These are phyloP conservation scores for Gorgonomyces haynaldii DNA, from an alignment of 192 early-diverging fungal species.

Conservation along the genomic window DNA sequence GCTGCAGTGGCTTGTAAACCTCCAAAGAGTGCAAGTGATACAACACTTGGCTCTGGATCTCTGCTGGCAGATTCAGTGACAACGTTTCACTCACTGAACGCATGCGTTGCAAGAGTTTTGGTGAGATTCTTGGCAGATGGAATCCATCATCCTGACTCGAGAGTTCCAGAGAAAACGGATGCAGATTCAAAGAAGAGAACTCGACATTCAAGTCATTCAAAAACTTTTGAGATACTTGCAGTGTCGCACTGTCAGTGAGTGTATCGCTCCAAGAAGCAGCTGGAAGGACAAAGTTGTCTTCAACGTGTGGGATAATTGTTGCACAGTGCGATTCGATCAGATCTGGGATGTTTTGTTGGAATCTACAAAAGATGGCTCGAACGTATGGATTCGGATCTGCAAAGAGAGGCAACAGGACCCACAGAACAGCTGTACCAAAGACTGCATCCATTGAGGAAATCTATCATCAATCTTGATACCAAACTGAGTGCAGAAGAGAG, in stretches of 20 bases:
- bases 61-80: constrained; percentile 19
- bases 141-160: constrained; percentile 42
- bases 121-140: constrained; percentile 36
- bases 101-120: constrained; percentile 34
- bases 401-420: constrained; percentile 39
- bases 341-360: constrained; percentile 25
- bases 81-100: constrained; percentile 27
- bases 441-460: constrained; percentile 11
- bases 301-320: constrained; percentile 30
- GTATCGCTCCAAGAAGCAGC: constrained; percentile 38
- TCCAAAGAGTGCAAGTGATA: constrained; percentile 34
- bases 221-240: constrained; percentile 26
- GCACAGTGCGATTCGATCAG: constrained; percentile 21
- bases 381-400: constrained; percentile 34
- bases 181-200: constrained; percentile 1
- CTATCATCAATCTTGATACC: background rate
- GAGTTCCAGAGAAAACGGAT: constrained; percentile 7
- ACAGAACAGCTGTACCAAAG: constrained; percentile 20
- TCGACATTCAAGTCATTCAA: constrained; percentile 33
- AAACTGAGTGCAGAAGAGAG: constrained; percentile 21
- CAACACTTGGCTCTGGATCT: constrained; percentile 25
- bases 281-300: constrained; percentile 34
- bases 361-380: constrained; percentile 30
- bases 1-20: constrained; percentile 18
- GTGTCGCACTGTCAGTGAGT: constrained; percentile 23